phyloP scores from a whole-genome alignment of 345 rosid genomes.

The thale cress (Arabidopsis thaliana) region TAIR10.1 NC_003070.9:1278001-1278500 shows the following conservation, averaged over 20 bases:
- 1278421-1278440: not conserved
- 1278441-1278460: not conserved
- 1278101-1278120: constrained; percentile 32
- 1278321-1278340: not conserved
- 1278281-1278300: constrained; percentile 27
- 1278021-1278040: not conserved
- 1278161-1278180: not conserved
- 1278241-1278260: constrained; percentile 53
- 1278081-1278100: constrained; percentile 18
- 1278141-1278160: constrained; percentile 1
- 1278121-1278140: constrained; percentile 26
- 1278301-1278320: not conserved
- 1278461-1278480: not conserved
- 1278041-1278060: not conserved
- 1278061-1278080: not conserved
- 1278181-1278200: not conserved
- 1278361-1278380: not conserved
- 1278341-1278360: not conserved
- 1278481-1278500: not conserved
- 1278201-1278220: constrained; percentile 12
- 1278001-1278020: too few species aligned
- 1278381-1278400: too few species aligned
- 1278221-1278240: constrained; percentile 38
- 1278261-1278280: constrained; percentile 45
- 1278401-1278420: too few species aligned